Percentiles rank a stretch among this genome's conserved stretches.
phyloP scores from a whole-genome alignment of 805 yeast species.

The Monosporozyma unispora region DNA sequence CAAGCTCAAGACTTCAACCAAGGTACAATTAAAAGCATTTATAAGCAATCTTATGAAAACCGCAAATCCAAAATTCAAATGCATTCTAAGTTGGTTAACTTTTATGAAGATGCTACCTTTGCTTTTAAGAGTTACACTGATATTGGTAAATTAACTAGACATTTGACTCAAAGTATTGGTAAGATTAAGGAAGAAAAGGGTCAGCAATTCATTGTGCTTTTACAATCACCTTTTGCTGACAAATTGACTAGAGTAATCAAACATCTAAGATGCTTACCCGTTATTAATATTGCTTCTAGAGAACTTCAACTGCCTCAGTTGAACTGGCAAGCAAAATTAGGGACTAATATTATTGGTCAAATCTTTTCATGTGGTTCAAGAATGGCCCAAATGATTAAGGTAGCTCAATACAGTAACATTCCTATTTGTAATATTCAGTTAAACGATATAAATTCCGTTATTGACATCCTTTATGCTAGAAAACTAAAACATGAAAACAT shows the following conservation, averaged over 20 bases:
- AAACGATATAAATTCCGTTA: slow-evolving; percentile 68
- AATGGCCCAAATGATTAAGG: slow-evolving; percentile 52
- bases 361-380: slow-evolving; percentile 66
- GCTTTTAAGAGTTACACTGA: slow-evolving; percentile 49
- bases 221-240: slow-evolving; percentile 61
- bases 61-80: slow-evolving; percentile 40
- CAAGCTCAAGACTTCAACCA: slow-evolving; percentile 43
- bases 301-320: slow-evolving; percentile 60
- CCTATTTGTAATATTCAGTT: slow-evolving; percentile 80
- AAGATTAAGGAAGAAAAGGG: slow-evolving; percentile 59
- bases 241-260: slow-evolving; percentile 41
- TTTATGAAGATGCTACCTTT: slow-evolving; percentile 45
- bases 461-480: slow-evolving; percentile 84
- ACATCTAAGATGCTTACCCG: slow-evolving; percentile 49
- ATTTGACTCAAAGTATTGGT: slow-evolving; percentile 44
- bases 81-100: slow-evolving; percentile 41
- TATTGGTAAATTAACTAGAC: slow-evolving; percentile 45
- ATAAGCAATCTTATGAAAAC: slow-evolving; percentile 41
- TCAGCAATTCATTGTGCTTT: slow-evolving; percentile 50
- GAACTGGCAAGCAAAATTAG: slow-evolving; percentile 68
- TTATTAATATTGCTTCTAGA: slow-evolving; percentile 48
- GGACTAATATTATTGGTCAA: slow-evolving; percentile 59
- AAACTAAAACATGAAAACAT: slow-evolving; percentile 53
- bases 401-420: slow-evolving; percentile 65
- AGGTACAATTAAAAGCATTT: slow-evolving; percentile 37